phyloP scores from a whole-genome alignment of 371 early-diverging fungal species.

The Rhizomucor pusillus region DNA sequence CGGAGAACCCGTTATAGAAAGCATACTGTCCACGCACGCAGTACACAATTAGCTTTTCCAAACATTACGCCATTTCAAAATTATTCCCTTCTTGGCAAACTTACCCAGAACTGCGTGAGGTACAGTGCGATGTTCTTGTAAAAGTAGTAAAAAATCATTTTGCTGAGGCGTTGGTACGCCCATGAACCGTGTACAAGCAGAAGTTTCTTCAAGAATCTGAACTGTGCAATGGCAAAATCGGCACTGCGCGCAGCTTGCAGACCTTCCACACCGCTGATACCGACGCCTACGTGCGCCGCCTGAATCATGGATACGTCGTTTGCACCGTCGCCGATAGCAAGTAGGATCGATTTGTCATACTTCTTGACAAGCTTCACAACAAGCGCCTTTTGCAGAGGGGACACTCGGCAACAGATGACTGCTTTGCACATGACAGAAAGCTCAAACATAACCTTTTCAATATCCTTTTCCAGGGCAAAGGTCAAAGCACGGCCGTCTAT shows the following conservation, averaged over 20 bases:
- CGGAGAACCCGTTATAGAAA: constrained; percentile 86
- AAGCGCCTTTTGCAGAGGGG: constrained; percentile 91
- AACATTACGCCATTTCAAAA: background rate
- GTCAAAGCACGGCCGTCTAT: constrained; percentile 71
- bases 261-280: constrained; percentile 97
- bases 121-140: constrained; percentile 97
- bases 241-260: constrained; percentile 95
- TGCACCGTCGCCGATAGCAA: constrained; percentile 97
- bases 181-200: constrained; percentile 93
- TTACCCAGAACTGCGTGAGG: constrained; percentile 95
- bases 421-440: constrained; percentile 78
- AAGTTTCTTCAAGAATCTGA: constrained; percentile 84
- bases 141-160: constrained; percentile 88
- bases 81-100: no score
- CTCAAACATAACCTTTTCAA: constrained; percentile 67
- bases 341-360: constrained; percentile 67
- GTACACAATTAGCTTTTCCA: no score
- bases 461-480: constrained; percentile 67
- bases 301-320: constrained; percentile 99
- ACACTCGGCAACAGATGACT: constrained; percentile 91
- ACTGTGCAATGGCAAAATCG: constrained; percentile 95
- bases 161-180: constrained; percentile 88
- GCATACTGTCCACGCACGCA: no score
- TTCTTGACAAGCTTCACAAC: constrained; percentile 92
- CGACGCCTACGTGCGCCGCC: constrained; percentile 95